Base-by-base conservation (phyloP, 345 rosid species). In the Populus simonii region DNA sequence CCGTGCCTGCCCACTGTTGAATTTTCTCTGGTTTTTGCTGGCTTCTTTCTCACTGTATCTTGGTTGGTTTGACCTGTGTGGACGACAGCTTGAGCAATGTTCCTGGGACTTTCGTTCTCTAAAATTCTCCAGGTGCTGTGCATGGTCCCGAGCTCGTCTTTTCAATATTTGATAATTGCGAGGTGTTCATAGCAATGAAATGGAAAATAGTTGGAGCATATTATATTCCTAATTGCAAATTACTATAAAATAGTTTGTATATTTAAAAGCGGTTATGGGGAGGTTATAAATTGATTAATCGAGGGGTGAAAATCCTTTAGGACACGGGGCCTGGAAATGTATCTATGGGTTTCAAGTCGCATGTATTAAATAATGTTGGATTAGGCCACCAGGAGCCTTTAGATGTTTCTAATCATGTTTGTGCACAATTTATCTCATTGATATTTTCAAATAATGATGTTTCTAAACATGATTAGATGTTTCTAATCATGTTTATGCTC, bases 71-170 rank as follows among this genome's bases (percentile, higher is more conserved):
- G 69, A 63, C 70, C 74, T 77, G 20, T 62, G 76, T 87, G 74
- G 72, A 78, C 82, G 85, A 79, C 88, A 84, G 86, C 87, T 78
- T 83, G 80, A 68, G 83, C 76, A 70, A 73, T 72, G 69, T 74
- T 80, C 77, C 74, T 49, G 74, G 82, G 83, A 75, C 80, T 39
- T 8, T 85, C 62, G 62, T 80, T 79, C 82, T 80, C 77, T 83
- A 72, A 74, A 41, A 49, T 81, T 81, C 80, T 76, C 77, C 66
- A 74, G 86, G 85, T 79, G 83, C 79, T 83, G 57, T 74, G 62
- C 27, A 27, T 27, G 27, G 66, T 76, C 71, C 73, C 23, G 22
- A 66, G 49, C 70, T 75, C 74, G 23, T 80, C 15, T 71, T 69
- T 53, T 76, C 55, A 69, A 41, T 75, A 63, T 69, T 70, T 55